Base-by-base conservation (phyloP, 2,329 filamentous ascomycete genomes). In the Aspergillus sp. region DNA sequence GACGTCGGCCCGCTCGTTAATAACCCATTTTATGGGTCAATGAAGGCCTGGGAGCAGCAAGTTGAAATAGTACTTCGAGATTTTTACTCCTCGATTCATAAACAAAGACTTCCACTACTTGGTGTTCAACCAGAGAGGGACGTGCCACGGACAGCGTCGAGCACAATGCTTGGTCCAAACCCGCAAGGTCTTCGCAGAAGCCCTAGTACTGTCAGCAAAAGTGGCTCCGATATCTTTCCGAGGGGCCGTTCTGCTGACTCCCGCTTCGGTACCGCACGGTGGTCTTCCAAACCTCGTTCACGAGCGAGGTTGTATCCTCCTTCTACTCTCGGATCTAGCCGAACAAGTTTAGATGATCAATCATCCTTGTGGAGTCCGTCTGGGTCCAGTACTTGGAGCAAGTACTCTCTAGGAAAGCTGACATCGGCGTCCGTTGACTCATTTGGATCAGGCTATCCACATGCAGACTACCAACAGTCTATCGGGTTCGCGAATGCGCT, bases 401-500 rank as follows among this genome's bases (percentile, higher is more conserved):
- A 91, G 68, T 90, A 95, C 69, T 98, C 93, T 0, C 82, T 96
- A 59, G 91, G 93, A 33, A 91, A 96, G 70, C 87, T 96, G 61
- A 92, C 91, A 0, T 93, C 92, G 3, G 90, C 95, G 80, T 97
- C 93, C 4, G 89, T 97, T 68, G 91, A 96, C 71, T 96, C 93
- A 1, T 87, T 98, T 66, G 89, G 87, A 19, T 92, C 90, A 2
- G 84, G 86, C 34, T 88, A 88, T 73, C 87, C 86, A 5, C 84
- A 87, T 47, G 87, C 86, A 42, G 92, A 96, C 67, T 97, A 93
- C 73, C 92, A 97, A 75, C 93, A 96, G 75, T 96, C 92, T 0
- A 96, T 99, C 70, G 95, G 95, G 0, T 99, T 99, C 70, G 95
- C 95, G 54, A 98, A 96, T 72, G 95, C 95, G 4, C 82, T 99